Evolutionary conservation across 352 stramenopile genomes (phyloP), one percentile per base, ranked within the genome.

Genomic region (Phytophthora macrochlamydospora): DNA sequence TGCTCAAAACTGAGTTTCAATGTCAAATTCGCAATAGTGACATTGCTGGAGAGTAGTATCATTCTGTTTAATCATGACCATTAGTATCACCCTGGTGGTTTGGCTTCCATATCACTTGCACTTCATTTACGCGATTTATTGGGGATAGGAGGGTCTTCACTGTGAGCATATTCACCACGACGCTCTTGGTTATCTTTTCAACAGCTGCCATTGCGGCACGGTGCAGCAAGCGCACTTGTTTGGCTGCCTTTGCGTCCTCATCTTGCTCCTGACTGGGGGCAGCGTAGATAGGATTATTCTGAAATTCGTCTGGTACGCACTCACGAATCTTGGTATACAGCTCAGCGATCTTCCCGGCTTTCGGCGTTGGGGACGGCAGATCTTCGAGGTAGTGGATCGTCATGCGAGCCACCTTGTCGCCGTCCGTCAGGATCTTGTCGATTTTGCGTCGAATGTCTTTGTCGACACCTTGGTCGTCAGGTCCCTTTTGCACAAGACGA

Each of bases 391-490:
- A 54, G 50, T 54, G 14, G 0, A 7, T 32, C 1, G 55, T 3
- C 50, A 56, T 66, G 13, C n/a, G 50, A 14, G 0, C 31, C 8
- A 54, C 49, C 8, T 66, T 59, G 2, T 32, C 12, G 28, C 11
- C 31, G 1, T 51, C 49, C 1, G 48, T 46, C 9, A 54, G 12
- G 2, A 54, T 9, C 0, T 48, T 38, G 28, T 69, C 62, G 2
- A 69, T 28, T 12, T 49, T 69, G 2, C 53, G 37, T 1, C 18
- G 54, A 18, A 69, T 24, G 45, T 69, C 48, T 38, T 69, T 13
- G n/a, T 54, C 38, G 0, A 62, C 30, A 35, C 30, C 11, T 0
- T 59, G 32, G 24, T 32, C n/a, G 24, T 49, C 30, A 1, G 48
- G 61, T 3, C 42, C 18, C 35, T 56, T 56, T 28, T 18, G 2